phyloP scores from a whole-genome alignment of 2,329 filamentous ascomycete genomes.

The Colletotrichum sidae region DNA sequence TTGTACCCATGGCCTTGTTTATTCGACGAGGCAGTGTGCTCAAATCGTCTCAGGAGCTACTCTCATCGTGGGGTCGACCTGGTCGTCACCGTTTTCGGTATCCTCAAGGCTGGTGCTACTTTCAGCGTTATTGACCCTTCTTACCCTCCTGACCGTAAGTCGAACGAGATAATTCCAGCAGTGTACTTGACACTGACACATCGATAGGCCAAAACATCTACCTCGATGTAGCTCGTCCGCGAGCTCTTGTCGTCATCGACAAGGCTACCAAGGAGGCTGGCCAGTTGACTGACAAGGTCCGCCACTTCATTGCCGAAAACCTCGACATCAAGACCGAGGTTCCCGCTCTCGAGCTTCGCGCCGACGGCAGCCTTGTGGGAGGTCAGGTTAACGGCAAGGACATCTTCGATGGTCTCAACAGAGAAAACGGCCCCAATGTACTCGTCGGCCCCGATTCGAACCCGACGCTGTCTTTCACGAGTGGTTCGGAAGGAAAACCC shows the following conservation, averaged over 20 bases:
- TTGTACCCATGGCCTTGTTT: constrained; percentile 56
- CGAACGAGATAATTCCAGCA: background rate
- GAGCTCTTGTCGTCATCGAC: constrained; percentile 78
- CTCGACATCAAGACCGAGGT: constrained; percentile 79
- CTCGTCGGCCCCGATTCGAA: constrained; percentile 88
- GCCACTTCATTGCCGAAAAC: constrained; percentile 73
- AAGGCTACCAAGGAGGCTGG: constrained; percentile 75
- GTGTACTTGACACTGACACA: background rate
- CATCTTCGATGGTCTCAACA: constrained; percentile 64
- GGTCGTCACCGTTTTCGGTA: constrained; percentile 46
- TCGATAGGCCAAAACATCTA: constrained; percentile 63
- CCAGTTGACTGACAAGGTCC: constrained; percentile 28
- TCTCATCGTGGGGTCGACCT: constrained; percentile 19
- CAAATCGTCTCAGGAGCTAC: constrained; percentile 9
- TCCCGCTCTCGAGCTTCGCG: constrained; percentile 76
- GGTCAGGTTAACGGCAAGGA: constrained; percentile 75
- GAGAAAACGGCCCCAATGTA: constrained; percentile 71
- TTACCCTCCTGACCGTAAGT: constrained; percentile 5
- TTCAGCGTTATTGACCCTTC: constrained; percentile 7
- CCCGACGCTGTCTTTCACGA: constrained; percentile 80
- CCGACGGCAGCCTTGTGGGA: constrained; percentile 79
- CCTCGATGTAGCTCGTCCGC: constrained; percentile 81
- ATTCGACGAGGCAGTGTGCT: background rate
- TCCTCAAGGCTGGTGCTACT: constrained; percentile 82
- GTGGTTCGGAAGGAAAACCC: constrained; percentile 68